Evolutionary conservation across 2,329 filamentous ascomycete species (phyloP).

Genomic region (Pestalotiopsis sp.): DNA sequence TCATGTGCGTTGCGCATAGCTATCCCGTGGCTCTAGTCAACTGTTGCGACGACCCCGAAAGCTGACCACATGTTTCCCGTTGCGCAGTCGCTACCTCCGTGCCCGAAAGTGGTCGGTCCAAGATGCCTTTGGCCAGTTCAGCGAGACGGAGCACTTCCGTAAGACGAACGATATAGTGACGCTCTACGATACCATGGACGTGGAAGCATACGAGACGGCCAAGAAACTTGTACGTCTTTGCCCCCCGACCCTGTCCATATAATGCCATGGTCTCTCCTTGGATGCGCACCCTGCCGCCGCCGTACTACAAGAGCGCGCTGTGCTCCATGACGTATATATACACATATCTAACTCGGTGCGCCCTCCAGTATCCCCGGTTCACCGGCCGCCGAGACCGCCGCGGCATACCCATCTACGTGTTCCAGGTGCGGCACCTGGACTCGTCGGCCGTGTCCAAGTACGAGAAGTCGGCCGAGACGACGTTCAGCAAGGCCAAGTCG

Average conservation of each 20-base stretch:
- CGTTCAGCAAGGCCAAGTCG: slow-evolving; percentile 59
- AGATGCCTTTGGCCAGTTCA: slow-evolving; percentile 82
- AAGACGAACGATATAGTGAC: slow-evolving; percentile 75
- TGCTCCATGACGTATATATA: slow-evolving; percentile 1
- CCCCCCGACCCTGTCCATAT: neutral
- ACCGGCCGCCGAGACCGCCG: slow-evolving; percentile 87
- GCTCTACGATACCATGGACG: slow-evolving; percentile 84
- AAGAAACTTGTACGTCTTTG: slow-evolving; percentile 62
- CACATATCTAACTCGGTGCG: no score
- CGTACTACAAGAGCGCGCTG: neutral
- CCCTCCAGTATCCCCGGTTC: slow-evolving; percentile 83
- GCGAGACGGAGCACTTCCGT: slow-evolving; percentile 86
- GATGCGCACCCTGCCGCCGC: neutral
- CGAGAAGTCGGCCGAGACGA: slow-evolving; percentile 61
- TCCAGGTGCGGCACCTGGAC: slow-evolving; percentile 82
- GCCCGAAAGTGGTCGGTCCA: slow-evolving; percentile 78
- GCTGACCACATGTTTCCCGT: slow-evolving; percentile 13
- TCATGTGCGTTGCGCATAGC: slow-evolving; percentile 56
- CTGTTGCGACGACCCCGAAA: neutral
- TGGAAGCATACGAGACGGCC: slow-evolving; percentile 81
- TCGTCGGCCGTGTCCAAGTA: slow-evolving; percentile 79
- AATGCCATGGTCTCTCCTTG: no score
- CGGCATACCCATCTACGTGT: slow-evolving; percentile 91
- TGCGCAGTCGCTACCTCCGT: slow-evolving; percentile 77
- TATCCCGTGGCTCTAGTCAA: neutral